phyloP scores from a whole-genome alignment of 2,329 filamentous ascomycete genomes.

The Myriosclerotinia curreyana region DNA sequence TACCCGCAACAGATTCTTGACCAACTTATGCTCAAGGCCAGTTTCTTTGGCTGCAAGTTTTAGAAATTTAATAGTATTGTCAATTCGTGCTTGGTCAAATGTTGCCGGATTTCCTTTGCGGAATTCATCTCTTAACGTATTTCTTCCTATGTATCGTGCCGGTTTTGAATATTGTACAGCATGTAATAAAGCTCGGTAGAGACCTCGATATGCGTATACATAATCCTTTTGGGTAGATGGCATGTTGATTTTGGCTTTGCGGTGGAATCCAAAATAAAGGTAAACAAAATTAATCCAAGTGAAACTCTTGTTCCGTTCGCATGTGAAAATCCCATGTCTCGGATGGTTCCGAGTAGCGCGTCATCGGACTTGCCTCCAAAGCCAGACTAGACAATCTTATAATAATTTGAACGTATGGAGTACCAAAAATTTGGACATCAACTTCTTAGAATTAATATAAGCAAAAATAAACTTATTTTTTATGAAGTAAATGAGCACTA shows the following conservation, averaged over 20 bases:
- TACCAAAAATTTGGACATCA: not conserved
- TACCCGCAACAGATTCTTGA: conserved; percentile 64
- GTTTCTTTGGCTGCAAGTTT: conserved; percentile 58
- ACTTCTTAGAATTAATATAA: not conserved
- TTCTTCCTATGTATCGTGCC: conserved; percentile 59
- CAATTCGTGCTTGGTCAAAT: conserved; percentile 52
- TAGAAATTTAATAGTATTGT: conserved; percentile 69
- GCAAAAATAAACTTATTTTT: not conserved
- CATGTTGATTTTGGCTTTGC: not conserved
- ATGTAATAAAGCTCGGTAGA: conserved; percentile 64
- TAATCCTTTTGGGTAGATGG: conserved; percentile 42
- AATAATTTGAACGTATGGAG: not conserved
- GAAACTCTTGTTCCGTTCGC: conserved; percentile 11
- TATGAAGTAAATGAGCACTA: conserved; percentile 32
- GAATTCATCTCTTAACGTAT: conserved; percentile 60
- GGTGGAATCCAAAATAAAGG: not conserved
- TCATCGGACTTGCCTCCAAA: conserved; percentile 23
- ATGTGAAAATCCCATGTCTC: conserved; percentile 20
- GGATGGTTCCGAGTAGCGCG: conserved; percentile 22
- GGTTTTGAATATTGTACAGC: conserved; percentile 71
- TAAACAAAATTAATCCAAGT: not conserved
- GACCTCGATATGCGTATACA: conserved; percentile 63
- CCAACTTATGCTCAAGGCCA: conserved; percentile 68
- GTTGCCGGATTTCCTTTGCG: conserved; percentile 45
- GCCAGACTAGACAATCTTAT: not conserved